Evolutionary conservation across 768 basidiomycete genomes (phyloP), one percentile per base, ranked within the genome.

Genomic region (Clitopilus hobsonii): DNA sequence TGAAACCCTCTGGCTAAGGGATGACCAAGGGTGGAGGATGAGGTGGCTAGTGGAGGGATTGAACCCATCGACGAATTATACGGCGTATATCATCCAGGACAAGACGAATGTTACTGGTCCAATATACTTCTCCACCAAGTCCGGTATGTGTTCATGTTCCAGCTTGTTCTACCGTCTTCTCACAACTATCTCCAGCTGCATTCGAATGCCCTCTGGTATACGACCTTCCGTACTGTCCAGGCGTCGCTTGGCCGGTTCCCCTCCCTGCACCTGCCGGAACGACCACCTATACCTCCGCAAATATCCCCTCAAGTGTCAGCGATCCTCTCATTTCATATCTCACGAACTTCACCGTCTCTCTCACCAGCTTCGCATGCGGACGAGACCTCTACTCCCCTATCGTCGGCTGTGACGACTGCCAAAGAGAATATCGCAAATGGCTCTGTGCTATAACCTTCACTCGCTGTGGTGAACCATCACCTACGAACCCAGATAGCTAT

Each of bases 301-400:
- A 76, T 20, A 69, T 91, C 11, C 84, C 86, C 0, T 56, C 63
- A 3, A 54, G 59, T 20, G 64, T 90, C n/a, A 70, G 78, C 18
- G 63, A 65, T 10, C 78, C 80, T 6, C 76, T 92, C 38, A 61
- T 85, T 38, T 70, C 75, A 22, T 82, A 80, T 56, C 68, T 94
- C 58, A 68, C 83, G 49, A 91, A 91, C 69, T 92, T 94, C 68
- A 87, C 90, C 1, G 76, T 78, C 0, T 78, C 82, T 18, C 81
- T 95, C 7, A 77, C 80, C 27, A 88, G 87, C 2, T 82, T 85
- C 57, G 81, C 90, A 1, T 94, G 93, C 65, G 89, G 89, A 16
- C 80, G 89, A 25, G 91, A 93, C 63, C 63, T 75, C 53, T 95
- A 92, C 71, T 92, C 89, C 5, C 87, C 88, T 0, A 68, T 93